These are phyloP conservation scores for Rehmannia glutinosa DNA, from an alignment of 257 asterid species.

Conservation along the genomic window DNA sequence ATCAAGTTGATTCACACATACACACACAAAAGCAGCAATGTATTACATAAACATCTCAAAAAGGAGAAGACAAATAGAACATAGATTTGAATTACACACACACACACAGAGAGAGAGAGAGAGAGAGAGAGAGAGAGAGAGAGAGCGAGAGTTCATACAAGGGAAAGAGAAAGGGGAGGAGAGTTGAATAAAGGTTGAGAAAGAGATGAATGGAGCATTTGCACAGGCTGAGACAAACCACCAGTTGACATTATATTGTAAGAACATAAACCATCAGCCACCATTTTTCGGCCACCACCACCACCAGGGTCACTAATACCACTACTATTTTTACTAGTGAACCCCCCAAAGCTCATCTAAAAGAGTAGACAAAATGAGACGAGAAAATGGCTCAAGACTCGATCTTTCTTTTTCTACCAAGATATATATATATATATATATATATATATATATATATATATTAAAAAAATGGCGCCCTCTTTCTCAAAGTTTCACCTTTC, in stretches of 20 bases:
- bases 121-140: background rate
- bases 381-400: background rate
- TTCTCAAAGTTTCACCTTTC: too few species aligned
- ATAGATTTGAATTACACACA: too few species aligned
- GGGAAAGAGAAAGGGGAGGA: conserved; percentile 46
- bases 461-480: conserved; percentile 13
- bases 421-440: too few species aligned
- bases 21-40: background rate
- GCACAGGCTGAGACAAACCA: conserved; percentile 38
- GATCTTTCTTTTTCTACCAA: background rate
- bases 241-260: conserved; percentile 30
- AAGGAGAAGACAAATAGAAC: background rate
- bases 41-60: conserved; percentile 15
- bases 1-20: too few species aligned
- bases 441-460: background rate
- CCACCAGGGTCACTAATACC: conserved; percentile 26
- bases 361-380: background rate
- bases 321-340: conserved; percentile 22
- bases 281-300: conserved; percentile 42
- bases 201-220: conserved; percentile 34
- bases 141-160: conserved; percentile 34
- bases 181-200: conserved; percentile 40
- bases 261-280: conserved; percentile 40
- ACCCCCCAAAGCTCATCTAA: conserved; percentile 61
- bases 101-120: too few species aligned